Evolutionary conservation across 2,329 filamentous ascomycete genomes (phyloP).

Genomic region (Apiospora pterosperma): DNA sequence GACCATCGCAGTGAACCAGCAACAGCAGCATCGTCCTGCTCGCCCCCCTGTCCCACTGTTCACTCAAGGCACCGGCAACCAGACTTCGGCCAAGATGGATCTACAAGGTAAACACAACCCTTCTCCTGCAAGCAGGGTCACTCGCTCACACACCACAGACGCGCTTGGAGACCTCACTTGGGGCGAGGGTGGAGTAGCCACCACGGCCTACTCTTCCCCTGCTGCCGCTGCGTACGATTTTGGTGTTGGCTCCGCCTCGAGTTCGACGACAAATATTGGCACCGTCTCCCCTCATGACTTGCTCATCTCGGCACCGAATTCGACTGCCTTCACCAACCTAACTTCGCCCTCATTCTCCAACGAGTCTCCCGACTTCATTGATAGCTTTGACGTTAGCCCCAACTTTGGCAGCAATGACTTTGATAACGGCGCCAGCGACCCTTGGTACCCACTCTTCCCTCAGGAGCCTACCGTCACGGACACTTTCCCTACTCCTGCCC

Average conservation of each 20-base stretch:
- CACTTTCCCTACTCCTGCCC: conserved; percentile 19
- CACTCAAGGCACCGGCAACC: conserved; percentile 54
- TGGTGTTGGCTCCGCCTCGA: conserved; percentile 40
- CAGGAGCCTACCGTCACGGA: conserved; percentile 32
- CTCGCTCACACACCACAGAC: conserved; percentile 35
- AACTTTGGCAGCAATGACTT: conserved; percentile 64
- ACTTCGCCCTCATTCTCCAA: conserved; percentile 80
- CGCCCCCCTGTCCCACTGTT: conserved; percentile 73
- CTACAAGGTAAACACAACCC: conserved; percentile 46
- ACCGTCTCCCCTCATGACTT: conserved; percentile 87
- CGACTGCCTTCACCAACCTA: conserved; percentile 75
- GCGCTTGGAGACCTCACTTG: conserved; percentile 55
- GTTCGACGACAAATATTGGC: conserved; percentile 52
- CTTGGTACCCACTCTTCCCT: conserved; percentile 75
- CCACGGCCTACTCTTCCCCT: conserved; percentile 52
- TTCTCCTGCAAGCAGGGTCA: neutral
- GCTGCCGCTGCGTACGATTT: conserved; percentile 51
- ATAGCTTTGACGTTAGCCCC: conserved; percentile 75
- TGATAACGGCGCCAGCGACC: conserved; percentile 43
- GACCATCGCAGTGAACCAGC: conserved; percentile 52
- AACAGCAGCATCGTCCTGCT: conserved; percentile 41
- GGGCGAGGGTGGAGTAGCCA: conserved; percentile 48
- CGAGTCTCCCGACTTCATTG: conserved; percentile 70
- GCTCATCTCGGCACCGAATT: conserved; percentile 75
- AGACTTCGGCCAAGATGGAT: conserved; percentile 47